phyloP scores from a whole-genome alignment of 78 protist species.

The Monocercomonoides exilis region DNA sequence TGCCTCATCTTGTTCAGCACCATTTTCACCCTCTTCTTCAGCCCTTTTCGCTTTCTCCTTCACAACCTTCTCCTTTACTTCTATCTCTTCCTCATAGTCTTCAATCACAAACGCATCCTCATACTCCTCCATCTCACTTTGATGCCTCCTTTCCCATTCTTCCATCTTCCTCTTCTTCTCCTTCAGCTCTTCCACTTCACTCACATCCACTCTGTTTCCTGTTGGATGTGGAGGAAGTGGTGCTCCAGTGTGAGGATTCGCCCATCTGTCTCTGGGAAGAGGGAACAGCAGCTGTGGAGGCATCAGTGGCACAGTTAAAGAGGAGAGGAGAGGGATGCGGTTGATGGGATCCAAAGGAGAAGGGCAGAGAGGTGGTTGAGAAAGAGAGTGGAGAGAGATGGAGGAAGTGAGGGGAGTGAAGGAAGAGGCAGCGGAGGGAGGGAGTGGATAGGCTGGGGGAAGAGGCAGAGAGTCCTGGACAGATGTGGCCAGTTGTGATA shows the following conservation, averaged over 20 bases:
- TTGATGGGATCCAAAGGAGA: background rate
- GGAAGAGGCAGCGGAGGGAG: background rate
- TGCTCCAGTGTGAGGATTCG: background rate
- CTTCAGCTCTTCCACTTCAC: background rate
- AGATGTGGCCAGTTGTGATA: background rate
- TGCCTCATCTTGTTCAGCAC: too few relatives aligned
- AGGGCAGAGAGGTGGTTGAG: background rate
- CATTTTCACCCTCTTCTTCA: background rate
- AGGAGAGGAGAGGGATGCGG: background rate
- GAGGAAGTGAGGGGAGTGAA: background rate
- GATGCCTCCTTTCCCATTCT: background rate
- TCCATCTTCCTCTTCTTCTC: background rate
- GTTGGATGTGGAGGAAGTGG: background rate
- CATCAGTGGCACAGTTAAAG: background rate
- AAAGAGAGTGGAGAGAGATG: background rate
- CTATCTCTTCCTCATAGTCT: background rate
- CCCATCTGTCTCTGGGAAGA: background rate
- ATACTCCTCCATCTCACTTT: background rate
- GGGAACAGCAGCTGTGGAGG: background rate
- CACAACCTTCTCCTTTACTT: background rate
- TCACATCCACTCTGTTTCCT: background rate
- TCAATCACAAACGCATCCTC: background rate
- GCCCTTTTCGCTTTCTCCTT: background rate
- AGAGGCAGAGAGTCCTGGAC: background rate
- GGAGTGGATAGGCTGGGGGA: background rate